Base-by-base conservation (phyloP, 495 filamentous ascomycete genomes). In the Aspergillus cristatus region DNA sequence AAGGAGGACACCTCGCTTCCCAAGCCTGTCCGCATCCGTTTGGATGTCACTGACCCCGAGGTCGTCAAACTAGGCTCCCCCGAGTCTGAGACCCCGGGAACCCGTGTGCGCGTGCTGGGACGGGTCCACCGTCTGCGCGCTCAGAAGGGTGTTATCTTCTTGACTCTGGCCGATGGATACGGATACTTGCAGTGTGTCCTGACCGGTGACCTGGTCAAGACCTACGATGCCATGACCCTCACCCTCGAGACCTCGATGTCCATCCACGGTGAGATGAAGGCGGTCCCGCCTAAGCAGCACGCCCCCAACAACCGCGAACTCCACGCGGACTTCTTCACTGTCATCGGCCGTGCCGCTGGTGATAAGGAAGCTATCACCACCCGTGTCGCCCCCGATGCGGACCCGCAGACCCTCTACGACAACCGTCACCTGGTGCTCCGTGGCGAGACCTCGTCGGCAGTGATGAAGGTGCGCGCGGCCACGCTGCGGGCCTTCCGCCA, bases 281-380 rank as follows among this genome's bases (percentile, higher is more conserved):
- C 82, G 41, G 79, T 96, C 7, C 91, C 82, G 1, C 70, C 72
- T 18, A 86, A 82, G 45, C 75, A 82, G 44, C 75, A 81, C 35
- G 93, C 93, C 3, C 86, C 86, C 32, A 80, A 86, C 59, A 67
- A 81, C 71, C 85, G 94, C 35, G 91, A 99, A 60, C 71, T 99
- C 32, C 87, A 94, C 45, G 93, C 84, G 40, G 91, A 99, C 57
- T 97, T 84, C 68, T 97, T 80, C 68, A 78, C 79, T 57, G 75
- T 98, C 51, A 75, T 89, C 42, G 83, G 87, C 44, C 76, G 78
- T 43, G 87, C 88, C 13, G 84, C 86, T 11, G 84, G 85, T 34
- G 91, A 89, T 52, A 81, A 88, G 42, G 91, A 97, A 40, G 84
- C 93, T 39, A 90, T 95, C 56, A 94, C 86, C 70, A 94, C 85